Evolutionary conservation across 2,329 filamentous ascomycete species (phyloP), one percentile per base, ranked within the genome.

Genomic region (Penicillium glabrum): DNA sequence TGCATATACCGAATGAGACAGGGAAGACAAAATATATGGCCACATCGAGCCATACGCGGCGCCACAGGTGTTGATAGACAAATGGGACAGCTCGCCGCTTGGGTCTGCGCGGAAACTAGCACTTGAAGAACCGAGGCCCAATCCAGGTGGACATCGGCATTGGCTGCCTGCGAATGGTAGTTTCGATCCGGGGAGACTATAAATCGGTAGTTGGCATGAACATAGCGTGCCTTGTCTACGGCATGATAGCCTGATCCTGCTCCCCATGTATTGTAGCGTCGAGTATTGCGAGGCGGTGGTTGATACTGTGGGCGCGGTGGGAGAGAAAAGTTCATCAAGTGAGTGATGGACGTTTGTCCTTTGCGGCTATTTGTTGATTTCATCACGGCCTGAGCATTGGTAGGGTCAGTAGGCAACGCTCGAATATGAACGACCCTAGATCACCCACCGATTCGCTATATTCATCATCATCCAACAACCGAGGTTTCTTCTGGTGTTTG

Each of bases 121-220:
- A 99, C 88, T 75, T 99, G 95, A 62, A 97, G 80, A 51, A 99
- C 90, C 64, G 91, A 87, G 62, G 87, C 84, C 95, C 95, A 99
- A 67, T 96, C 90, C 53, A 99, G 78, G 67, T 95, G 89, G 47
- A 93, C 83, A 74, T 99, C 93, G 21, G 95, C 89, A 73, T 98
- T 91, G 46, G 85, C 83, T 24, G 91, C 89, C 71, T 98, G 92
- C 6, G 85, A 83, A 58, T 85, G 83, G 72, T 98, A 99, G 68
- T 88, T 85, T 56, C 86, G 88, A 54, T 86, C 83, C 3, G 95
- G 93, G 58, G 91, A 88, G 51, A 99, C 93, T 57, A 99, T 89
- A 73, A 99, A 99, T 54, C 95, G 89, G 72, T 99, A 99, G 74
- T 99, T 99, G 62, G 95, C 92, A 74, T 99, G 93, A 16, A 99